Conservation (phyloP, 768 basidiomycete genomes). For the Galerina marginata region DNA sequence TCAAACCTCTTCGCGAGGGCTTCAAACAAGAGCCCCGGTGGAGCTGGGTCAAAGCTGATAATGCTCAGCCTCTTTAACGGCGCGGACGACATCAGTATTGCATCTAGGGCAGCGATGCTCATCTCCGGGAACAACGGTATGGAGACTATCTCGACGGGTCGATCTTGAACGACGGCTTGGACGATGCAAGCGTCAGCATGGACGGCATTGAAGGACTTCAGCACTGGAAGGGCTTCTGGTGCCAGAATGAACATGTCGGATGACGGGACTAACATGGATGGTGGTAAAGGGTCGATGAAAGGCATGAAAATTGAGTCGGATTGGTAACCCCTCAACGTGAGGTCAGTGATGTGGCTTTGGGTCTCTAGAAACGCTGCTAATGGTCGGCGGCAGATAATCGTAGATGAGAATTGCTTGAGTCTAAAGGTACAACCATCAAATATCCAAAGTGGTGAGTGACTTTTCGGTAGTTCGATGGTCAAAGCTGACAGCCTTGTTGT, state of each 20-base stretch:
- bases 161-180: slow-evolving; percentile 46
- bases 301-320: slow-evolving; percentile 29
- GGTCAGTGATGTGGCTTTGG: slow-evolving; percentile 53
- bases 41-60: slow-evolving; percentile 58
- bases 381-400: slow-evolving; percentile 54
- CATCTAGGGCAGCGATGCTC: slow-evolving; percentile 18
- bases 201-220: slow-evolving; percentile 57
- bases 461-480: slow-evolving; percentile 53
- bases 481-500: slow-evolving; percentile 47
- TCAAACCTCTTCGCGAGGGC: slow-evolving; percentile 54
- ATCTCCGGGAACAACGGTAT: slow-evolving; percentile 22
- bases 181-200: slow-evolving; percentile 54
- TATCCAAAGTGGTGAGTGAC: slow-evolving; percentile 52
- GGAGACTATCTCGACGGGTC: slow-evolving; percentile 22
- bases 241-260: slow-evolving; percentile 38
- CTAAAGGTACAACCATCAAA: slow-evolving; percentile 49
- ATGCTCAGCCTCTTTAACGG: slow-evolving; percentile 57
- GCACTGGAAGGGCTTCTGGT: slow-evolving; percentile 48
- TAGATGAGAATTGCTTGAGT: slow-evolving; percentile 56
- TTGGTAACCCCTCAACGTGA: slow-evolving; percentile 61
- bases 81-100: slow-evolving; percentile 25
- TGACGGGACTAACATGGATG: slow-evolving; percentile 8
- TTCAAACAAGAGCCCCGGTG: slow-evolving; percentile 49
- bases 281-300: slow-evolving; percentile 22
- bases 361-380: slow-evolving; percentile 57